Base-by-base conservation (phyloP, 2,329 filamentous ascomycete genomes). In the Colletotrichum tamarilloi region DNA sequence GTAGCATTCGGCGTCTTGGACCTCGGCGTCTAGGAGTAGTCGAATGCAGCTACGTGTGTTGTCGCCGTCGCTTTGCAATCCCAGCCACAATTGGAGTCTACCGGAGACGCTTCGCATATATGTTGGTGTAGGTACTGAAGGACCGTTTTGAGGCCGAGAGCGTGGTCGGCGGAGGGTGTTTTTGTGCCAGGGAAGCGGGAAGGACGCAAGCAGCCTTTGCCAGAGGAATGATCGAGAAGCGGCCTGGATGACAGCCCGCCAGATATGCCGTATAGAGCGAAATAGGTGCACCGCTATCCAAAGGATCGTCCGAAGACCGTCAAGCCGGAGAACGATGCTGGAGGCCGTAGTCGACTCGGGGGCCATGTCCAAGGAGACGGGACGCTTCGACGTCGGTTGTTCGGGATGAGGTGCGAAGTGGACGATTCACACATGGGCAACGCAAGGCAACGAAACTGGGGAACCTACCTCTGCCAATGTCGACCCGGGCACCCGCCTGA, bases 401-500 rank as follows among this genome's bases (percentile, higher is more conserved):
- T 11, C 46, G 60, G 67, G 35, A 68, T 38, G 58, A 28, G 49
- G 22, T 30, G 24, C n/a, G 49, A 38, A 5, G 30, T 38, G 49
- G 14, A 28, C 7, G 53, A 42, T 42, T 42, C 38, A 42, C 14
- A 42, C 14, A 42, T 6, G 7, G 2, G 22, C 35, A n/a, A 49
- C 42, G 7, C 52, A 24, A 12, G 22, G n/a, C 5, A 67, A 67
- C 16, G 24, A 16, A 32, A 58, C n/a, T 1, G 22, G 6, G 64
- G 8, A 38, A 72, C 70, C 46, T 73, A 73, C 70, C 66, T 68
- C 68, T 7, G 59, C 32, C 14, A 73, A 32, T 35, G 70, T 69
- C 7, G 58, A 42, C 32, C 59, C 70, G 42, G 42, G 42, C 42
- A 49, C 42, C 42, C 42, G 42, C 32, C 22, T 64, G 52, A 73